phyloP scores from a whole-genome alignment of 495 filamentous ascomycete genomes.

The Hyaloscypha variabilis region DNA sequence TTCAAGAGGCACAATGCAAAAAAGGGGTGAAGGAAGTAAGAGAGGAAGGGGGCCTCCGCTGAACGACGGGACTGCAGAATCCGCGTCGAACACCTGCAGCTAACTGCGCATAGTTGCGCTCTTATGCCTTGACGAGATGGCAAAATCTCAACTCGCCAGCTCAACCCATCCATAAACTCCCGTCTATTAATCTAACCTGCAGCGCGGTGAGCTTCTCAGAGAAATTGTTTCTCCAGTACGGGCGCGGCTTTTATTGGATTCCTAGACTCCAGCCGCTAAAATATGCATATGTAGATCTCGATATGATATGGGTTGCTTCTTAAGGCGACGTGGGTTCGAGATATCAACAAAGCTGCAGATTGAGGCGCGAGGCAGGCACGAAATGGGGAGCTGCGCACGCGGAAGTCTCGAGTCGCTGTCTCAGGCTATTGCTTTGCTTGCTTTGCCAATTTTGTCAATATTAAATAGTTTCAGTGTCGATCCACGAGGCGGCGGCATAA shows the following conservation, averaged over 20 bases:
- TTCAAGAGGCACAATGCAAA: not conserved
- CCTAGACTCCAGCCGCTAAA: not conserved
- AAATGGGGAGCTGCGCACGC: not conserved
- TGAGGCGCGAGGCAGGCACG: not conserved
- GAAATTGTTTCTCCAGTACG: not conserved
- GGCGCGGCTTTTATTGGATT: not conserved
- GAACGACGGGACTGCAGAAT: slow-evolving; percentile 4
- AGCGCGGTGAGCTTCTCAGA: slow-evolving; percentile 10
- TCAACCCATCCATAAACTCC: slow-evolving; percentile 10
- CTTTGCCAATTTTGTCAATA: not conserved
- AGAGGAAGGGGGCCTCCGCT: not conserved
- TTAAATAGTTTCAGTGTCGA: not conserved
- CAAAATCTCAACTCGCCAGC: not conserved
- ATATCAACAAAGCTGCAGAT: not conserved
- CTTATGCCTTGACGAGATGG: slow-evolving; percentile 16
- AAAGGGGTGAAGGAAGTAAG: not conserved
- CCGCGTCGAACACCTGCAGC: slow-evolving; percentile 15
- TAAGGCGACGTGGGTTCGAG: not conserved
- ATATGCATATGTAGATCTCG: slow-evolving; percentile 2
- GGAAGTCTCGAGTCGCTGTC: not conserved
- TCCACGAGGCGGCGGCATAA: not conserved
- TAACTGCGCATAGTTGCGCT: slow-evolving; percentile 15
- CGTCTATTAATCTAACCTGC: slow-evolving; percentile 19
- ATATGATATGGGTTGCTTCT: not conserved
- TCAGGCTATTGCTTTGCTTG: not conserved